Percentiles rank a stretch among this genome's conserved stretches.
Conservation (phyloP, 2,329 filamentous ascomycete genomes). For the Huntiella bhutanensis region DNA sequence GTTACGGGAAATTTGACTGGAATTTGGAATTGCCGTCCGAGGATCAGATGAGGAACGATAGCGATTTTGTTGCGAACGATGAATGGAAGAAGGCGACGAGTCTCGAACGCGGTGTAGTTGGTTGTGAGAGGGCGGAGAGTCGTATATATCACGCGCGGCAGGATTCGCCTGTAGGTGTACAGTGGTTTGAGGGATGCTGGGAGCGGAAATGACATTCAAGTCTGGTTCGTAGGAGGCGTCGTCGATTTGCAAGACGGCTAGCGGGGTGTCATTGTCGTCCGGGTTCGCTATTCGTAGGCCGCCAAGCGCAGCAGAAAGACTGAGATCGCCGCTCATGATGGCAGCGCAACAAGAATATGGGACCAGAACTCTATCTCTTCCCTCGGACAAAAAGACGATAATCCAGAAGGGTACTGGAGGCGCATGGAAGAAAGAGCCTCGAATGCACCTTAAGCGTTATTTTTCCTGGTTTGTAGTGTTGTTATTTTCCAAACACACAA, state of each 20-base stretch:
- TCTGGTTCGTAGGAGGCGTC: slow-evolving; percentile 1
- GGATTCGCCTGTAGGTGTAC: slow-evolving; percentile 7
- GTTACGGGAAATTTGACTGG: slow-evolving; percentile 8
- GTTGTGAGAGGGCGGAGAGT: slow-evolving; percentile 8
- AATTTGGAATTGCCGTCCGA: neutral
- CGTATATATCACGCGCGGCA: slow-evolving; percentile 1
- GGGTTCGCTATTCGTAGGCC: slow-evolving; percentile 94
- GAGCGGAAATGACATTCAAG: neutral
- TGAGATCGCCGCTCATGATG: slow-evolving; percentile 77
- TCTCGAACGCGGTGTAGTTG: slow-evolving; percentile 11
- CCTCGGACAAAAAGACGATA: slow-evolving; percentile 5
- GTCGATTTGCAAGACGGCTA: slow-evolving; percentile 6
- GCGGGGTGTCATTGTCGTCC: slow-evolving; percentile 41
- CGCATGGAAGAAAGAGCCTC: slow-evolving; percentile 10
- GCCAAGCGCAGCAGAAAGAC: slow-evolving; percentile 78
- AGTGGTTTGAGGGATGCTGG: slow-evolving; percentile 14
- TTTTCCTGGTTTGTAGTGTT: neutral
- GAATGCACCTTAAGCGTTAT: neutral
- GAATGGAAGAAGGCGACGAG: slow-evolving; percentile 7
- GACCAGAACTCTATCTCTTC: neutral
- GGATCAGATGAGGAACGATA: slow-evolving; percentile 11
- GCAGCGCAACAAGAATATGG: neutral
- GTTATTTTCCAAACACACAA: neutral
- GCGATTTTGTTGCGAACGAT: slow-evolving; percentile 7
- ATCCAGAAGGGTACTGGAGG: slow-evolving; percentile 3